Conservation (phyloP, 768 basidiomycete genomes). For the Rubroboletus satanas region DNA sequence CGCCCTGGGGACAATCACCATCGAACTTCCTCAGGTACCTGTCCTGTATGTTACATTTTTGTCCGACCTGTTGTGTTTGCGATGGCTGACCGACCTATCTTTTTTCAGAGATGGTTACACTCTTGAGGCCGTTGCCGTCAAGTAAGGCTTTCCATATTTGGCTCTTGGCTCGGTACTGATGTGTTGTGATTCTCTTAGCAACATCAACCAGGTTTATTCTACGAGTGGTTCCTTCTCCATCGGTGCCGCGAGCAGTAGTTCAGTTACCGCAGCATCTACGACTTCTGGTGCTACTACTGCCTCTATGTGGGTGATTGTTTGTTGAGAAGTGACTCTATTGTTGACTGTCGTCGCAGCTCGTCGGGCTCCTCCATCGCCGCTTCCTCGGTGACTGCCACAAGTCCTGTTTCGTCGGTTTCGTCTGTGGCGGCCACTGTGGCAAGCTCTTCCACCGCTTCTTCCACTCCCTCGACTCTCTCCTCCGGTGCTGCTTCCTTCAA, state of each 20-base stretch:
- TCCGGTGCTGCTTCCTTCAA: conserved; percentile 33
- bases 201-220: conserved; percentile 46
- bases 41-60: conserved; percentile 32
- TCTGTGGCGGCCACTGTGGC: not conserved
- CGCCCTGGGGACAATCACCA: conserved; percentile 27
- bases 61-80: not conserved
- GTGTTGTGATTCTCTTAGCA: conserved; percentile 14
- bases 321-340: accelerated
- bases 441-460: conserved; percentile 13
- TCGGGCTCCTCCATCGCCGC: not conserved
- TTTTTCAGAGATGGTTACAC: conserved; percentile 44
- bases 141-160: conserved; percentile 22
- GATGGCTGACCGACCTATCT: not conserved
- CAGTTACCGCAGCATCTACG: conserved; percentile 14
- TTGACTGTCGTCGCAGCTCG: conserved; percentile 3
- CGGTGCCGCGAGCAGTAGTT: conserved; percentile 12
- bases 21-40: conserved; percentile 48
- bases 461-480: conserved; percentile 23
- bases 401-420: not conserved
- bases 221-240: conserved; percentile 42
- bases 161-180: not conserved
- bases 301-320: conserved; percentile 11
- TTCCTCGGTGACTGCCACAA: conserved; percentile 10
- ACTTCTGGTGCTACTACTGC: not conserved
- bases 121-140: conserved; percentile 42